A percentile compares a stretch with the other conserved stretches of the same genome.
Evolutionary conservation across 148 eudicot species (phyloP).

Genomic region (Dianthus caryophyllus): DNA sequence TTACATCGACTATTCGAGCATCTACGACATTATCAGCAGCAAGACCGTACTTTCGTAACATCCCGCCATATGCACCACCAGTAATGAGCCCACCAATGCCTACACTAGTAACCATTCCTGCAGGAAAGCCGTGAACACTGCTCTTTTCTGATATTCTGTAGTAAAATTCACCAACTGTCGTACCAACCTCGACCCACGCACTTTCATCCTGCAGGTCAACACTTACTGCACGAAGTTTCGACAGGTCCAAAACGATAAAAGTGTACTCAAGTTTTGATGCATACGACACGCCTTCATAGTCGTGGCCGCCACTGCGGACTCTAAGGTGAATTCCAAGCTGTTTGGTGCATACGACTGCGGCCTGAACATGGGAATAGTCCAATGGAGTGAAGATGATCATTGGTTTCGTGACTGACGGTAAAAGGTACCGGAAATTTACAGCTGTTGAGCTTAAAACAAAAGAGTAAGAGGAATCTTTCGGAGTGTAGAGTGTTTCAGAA

Average conservation of each 20-base stretch:
- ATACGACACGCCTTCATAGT: conserved; percentile 31
- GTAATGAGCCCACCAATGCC: conserved; percentile 34
- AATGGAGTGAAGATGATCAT: conserved; percentile 20
- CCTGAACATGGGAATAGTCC: conserved; percentile 23
- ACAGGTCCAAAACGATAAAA: conserved; percentile 26
- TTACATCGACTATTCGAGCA: conserved; percentile 19
- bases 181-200: conserved; percentile 30
- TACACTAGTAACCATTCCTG: conserved; percentile 24
- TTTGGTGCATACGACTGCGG: conserved; percentile 31
- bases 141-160: conserved; percentile 23
- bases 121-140: conserved; percentile 30
- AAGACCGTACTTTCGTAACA: conserved; percentile 33
- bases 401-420: conserved; percentile 26
- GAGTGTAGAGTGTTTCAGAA: conserved; percentile 19
- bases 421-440: conserved; percentile 24
- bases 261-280: conserved; percentile 19
- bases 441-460: conserved; percentile 24
- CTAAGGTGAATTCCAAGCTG: conserved; percentile 21
- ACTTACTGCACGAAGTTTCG: conserved; percentile 13
- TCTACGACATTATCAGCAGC: conserved; percentile 31
- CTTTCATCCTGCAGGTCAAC: conserved; percentile 13
- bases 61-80: conserved; percentile 30
- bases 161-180: conserved; percentile 27
- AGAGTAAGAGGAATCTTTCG: conserved; percentile 7
- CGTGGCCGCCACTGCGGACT: conserved; percentile 31